Base-by-base conservation (phyloP, 176 grass and related monocot species). In the Carex myosuroides region DNA sequence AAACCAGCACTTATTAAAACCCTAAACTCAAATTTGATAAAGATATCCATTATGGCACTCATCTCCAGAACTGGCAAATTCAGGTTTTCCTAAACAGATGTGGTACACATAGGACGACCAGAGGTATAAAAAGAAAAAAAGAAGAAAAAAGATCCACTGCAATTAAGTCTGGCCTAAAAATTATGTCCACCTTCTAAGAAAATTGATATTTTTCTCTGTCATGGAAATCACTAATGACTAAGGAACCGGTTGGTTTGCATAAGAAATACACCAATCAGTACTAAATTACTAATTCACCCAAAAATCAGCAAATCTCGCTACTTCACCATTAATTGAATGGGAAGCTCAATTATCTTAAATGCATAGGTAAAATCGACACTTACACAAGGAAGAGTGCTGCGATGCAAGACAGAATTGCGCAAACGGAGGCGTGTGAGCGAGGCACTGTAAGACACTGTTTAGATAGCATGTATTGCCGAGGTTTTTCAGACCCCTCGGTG, bases 401-500 rank as follows among this genome's bases (percentile, higher is more conserved):
- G 79, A 89, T 64, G 89, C 56, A 13, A 94, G 89, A 74, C 93
- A 96, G 77, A 99, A 99, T 74, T 64, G 88, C 42, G 91, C 97
- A 79, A 99, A 90, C 76, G 90, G 91, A n/a, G 97, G 90, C 22
- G 96, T 99, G 85, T 88, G 91, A 21, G 91, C 89, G 58, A 99
- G 91, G 88, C 93, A 99, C 89, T 99, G 97, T 79, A 99, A 87
- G 10, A 99, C 93, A 82, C 97, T 96, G 83, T 99, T 99, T 71
- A 95, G 89, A 86, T 99, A 95, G 90, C 97, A 99, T 62, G 91
- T 93, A 85, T 99, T 99, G 78, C 97, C 91, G 50, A 96, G 90
- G 88, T 99, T 99, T 70, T 91, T 99, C 62, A 96, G 90, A 81
- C 93, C 97, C 13, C 87, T 90, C 13, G 93, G 93, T 26, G 87